phyloP scores from a whole-genome alignment of 441 rosid species.

The Eutrema salsugineum region DNA sequence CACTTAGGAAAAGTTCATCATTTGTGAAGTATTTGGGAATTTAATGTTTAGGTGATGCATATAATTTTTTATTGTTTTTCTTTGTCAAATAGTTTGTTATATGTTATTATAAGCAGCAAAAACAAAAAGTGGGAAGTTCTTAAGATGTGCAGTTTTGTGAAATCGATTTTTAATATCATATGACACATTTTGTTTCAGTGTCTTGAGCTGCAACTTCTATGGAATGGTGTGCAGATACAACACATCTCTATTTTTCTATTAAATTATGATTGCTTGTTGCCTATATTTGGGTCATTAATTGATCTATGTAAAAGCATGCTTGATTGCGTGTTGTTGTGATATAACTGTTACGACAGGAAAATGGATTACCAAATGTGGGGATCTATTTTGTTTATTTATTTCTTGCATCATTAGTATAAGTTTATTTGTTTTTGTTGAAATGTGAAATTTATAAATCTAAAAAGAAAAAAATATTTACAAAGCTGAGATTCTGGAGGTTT shows the following conservation, averaged over 20 bases:
- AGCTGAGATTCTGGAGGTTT: too few relatives aligned
- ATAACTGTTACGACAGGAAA: neutral
- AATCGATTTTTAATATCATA: neutral
- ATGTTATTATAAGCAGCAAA: neutral
- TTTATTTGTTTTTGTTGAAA: too few relatives aligned
- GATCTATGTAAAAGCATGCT: neutral
- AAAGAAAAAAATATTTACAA: too few relatives aligned
- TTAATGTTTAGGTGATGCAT: constrained; percentile 18
- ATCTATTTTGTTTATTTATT: neutral
- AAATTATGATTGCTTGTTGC: neutral
- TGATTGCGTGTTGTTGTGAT: constrained; percentile 3
- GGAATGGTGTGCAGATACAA: constrained; percentile 24
- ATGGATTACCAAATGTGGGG: neutral
- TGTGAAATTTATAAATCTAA: too few relatives aligned
- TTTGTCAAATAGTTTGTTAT: too few relatives aligned
- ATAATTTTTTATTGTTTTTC: neutral
- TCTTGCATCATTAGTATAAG: neutral
- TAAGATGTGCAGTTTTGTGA: neutral
- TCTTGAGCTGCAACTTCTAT: constrained; percentile 27
- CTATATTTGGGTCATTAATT: neutral
- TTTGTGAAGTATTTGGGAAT: constrained; percentile 7
- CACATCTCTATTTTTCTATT: neutral
- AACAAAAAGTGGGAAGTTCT: neutral
- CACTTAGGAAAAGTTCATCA: constrained; percentile 11
- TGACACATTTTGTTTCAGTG: constrained; percentile 22